Base-by-base conservation (phyloP, 1,139 yeast species). In the Diutina scorzettiae region DNA sequence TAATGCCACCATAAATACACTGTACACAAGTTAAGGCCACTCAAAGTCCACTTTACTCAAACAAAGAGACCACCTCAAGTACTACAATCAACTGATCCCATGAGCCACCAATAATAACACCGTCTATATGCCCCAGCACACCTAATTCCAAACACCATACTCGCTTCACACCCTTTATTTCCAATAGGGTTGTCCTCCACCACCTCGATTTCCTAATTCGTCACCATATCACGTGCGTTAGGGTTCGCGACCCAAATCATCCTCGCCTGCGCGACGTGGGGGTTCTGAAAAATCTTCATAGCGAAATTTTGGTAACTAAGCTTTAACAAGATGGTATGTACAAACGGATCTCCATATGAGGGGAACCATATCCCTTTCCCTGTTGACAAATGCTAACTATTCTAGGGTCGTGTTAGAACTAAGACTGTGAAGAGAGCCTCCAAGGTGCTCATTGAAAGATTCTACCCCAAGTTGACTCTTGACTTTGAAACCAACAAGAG, bases 341-440 rank as follows among this genome's bases (percentile, higher is more conserved):
- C 24, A 11, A 20, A 23, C 25, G 8, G 9, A 23, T 9, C 25
- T 9, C 25, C 9, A 6, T 9, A 23, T 6, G 6, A 9, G 9
- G 6, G 25, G 25, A 23, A 23, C n/a, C n/a, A n/a, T n/a, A n/a
- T n/a, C n/a, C n/a, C n/a, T n/a, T n/a, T n/a, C n/a, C n/a, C n/a
- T n/a, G n/a, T n/a, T n/a, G 11, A 30, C 39, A 34, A 21, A 34
- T 34, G 39, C 25, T 23, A 20, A 34, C 25, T 18, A 39, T n/a
- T n/a, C 27, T 61, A 83, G 95, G 95, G 95, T 80, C 86, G 95
- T 73, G 95, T 85, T 81, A 84, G 95, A 82, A 93, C 98, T 64
- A 93, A 93, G 83, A 93, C 99, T 75, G 97, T 93, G 74, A 93
- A 91, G 87, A 87, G 98, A 80, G 97, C 99, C 74, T 84, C 98